phyloP scores from a whole-genome alignment of 1,139 yeast species.

The Candida sanyaensis region DNA sequence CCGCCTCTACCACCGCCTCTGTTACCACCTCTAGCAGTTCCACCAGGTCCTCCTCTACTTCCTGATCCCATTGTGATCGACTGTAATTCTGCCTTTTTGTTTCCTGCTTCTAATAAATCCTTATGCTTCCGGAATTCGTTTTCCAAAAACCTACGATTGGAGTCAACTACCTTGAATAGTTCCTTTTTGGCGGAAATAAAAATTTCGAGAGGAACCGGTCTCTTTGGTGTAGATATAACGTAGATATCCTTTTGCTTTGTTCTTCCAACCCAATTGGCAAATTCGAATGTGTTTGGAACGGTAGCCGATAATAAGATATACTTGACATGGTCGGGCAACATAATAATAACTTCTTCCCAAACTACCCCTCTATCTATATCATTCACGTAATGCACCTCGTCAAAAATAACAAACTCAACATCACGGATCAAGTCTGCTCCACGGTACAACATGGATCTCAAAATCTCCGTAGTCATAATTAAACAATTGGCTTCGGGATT shows the following conservation, averaged over 20 bases:
- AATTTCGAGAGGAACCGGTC: constrained; percentile 94
- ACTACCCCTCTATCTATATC: constrained; percentile 98
- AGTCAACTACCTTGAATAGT: constrained; percentile 71
- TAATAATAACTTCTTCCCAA: constrained; percentile 98
- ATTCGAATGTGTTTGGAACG: constrained; percentile 95
- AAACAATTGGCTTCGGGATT: constrained; percentile 96
- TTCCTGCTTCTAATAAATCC: constrained; percentile 42
- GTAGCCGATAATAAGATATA: constrained; percentile 91
- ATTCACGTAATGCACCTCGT: constrained; percentile 96
- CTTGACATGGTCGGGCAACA: constrained; percentile 94
- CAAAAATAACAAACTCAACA: constrained; percentile 95
- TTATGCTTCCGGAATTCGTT: constrained; percentile 64
- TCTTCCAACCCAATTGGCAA: constrained; percentile 98
- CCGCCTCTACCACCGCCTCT: constrained; percentile 27
- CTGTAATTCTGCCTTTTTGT: constrained; percentile 32
- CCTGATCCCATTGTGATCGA: constrained; percentile 45
- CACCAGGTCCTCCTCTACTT: constrained; percentile 48
- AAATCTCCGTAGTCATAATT: constrained; percentile 96
- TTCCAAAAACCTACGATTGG: constrained; percentile 68
- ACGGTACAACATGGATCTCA: constrained; percentile 91
- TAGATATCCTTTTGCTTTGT: constrained; percentile 94
- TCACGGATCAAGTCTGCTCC: constrained; percentile 97
- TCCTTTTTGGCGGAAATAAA: constrained; percentile 74
- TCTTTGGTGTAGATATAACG: constrained; percentile 91
- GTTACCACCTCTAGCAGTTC: constrained; percentile 45